A percentile compares a stretch with the other conserved stretches of the same genome.
Evolutionary conservation across 129 eudicot genomes (phyloP).

Genomic region (Helianthus annuus): DNA sequence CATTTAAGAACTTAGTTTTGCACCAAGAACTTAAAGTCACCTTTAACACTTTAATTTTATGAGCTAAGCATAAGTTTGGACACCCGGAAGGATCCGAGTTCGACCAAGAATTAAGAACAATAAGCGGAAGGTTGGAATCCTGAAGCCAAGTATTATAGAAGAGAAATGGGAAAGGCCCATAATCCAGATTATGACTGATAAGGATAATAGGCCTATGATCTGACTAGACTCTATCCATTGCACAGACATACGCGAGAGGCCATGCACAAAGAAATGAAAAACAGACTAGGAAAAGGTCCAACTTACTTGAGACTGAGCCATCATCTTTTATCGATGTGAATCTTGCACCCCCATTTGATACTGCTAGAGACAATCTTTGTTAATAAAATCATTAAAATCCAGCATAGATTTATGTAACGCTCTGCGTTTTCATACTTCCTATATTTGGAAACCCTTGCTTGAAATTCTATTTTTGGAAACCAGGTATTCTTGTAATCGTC

Average conservation of each 20-base stretch:
- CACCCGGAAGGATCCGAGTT: background rate
- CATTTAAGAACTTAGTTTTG: too few species aligned
- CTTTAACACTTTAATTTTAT: too few species aligned
- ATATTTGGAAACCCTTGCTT: too few species aligned
- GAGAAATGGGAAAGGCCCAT: background rate
- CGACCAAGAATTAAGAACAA: background rate
- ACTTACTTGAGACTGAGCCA: background rate
- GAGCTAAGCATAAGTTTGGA: too few species aligned
- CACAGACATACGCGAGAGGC: background rate
- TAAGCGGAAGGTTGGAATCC: too few species aligned
- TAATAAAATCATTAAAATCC: background rate
- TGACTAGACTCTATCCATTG: background rate
- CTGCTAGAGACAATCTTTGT: background rate
- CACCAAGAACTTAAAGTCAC: background rate
- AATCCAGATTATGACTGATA: too few species aligned
- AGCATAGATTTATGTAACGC: too few species aligned
- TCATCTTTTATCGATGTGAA: background rate
- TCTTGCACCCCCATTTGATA: background rate
- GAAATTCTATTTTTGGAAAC: too few species aligned
- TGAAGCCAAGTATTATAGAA: background rate
- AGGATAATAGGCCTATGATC: background rate
- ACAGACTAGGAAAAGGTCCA: background rate
- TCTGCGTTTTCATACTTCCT: too few species aligned
- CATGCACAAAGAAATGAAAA: background rate
- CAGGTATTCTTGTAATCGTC: too few species aligned